A percentile compares a stretch with the other conserved stretches of the same genome.
Evolutionary conservation across 495 filamentous ascomycete species (phyloP).

Genomic region (Saxophila tyrrhenica): DNA sequence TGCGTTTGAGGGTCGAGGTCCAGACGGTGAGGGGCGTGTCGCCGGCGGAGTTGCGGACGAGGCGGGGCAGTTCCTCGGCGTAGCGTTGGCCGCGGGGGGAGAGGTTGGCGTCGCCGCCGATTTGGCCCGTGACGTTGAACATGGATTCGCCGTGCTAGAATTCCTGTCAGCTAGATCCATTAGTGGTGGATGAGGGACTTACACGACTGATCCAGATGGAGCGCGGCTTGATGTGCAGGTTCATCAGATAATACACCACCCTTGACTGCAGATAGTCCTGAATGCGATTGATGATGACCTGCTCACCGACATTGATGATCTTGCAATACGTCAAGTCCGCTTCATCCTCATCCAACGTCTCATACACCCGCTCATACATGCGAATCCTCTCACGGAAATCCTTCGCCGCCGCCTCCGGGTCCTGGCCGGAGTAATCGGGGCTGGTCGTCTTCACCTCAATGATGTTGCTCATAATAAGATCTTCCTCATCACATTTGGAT

Average conservation of each 20-base stretch:
- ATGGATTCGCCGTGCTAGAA: slow-evolving; percentile 85
- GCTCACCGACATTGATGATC: slow-evolving; percentile 87
- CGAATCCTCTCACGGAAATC: slow-evolving; percentile 91
- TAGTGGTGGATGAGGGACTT: slow-evolving; percentile 29
- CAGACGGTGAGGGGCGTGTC: slow-evolving; percentile 80
- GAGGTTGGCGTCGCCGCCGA: slow-evolving; percentile 82
- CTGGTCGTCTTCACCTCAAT: slow-evolving; percentile 94
- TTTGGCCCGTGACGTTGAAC: slow-evolving; percentile 76
- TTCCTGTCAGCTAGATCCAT: background rate
- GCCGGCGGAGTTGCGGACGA: slow-evolving; percentile 71
- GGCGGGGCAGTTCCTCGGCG: slow-evolving; percentile 64
- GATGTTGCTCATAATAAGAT: slow-evolving; percentile 93
- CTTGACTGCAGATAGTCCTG: slow-evolving; percentile 92
- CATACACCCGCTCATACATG: slow-evolving; percentile 93
- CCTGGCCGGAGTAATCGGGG: slow-evolving; percentile 87
- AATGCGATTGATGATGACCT: slow-evolving; percentile 95
- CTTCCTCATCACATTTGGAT: slow-evolving; percentile 88
- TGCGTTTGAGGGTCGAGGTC: slow-evolving; percentile 91
- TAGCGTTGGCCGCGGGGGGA: slow-evolving; percentile 82
- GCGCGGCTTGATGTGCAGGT: slow-evolving; percentile 91
- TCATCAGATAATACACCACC: slow-evolving; percentile 96
- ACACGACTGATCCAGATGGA: slow-evolving; percentile 95
- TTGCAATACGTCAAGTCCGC: slow-evolving; percentile 83
- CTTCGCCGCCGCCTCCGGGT: slow-evolving; percentile 75
- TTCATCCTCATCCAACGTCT: slow-evolving; percentile 82